Evolutionary conservation across 2,329 filamentous ascomycete genomes (phyloP).

Genomic region (Aurifilum marmelostoma): DNA sequence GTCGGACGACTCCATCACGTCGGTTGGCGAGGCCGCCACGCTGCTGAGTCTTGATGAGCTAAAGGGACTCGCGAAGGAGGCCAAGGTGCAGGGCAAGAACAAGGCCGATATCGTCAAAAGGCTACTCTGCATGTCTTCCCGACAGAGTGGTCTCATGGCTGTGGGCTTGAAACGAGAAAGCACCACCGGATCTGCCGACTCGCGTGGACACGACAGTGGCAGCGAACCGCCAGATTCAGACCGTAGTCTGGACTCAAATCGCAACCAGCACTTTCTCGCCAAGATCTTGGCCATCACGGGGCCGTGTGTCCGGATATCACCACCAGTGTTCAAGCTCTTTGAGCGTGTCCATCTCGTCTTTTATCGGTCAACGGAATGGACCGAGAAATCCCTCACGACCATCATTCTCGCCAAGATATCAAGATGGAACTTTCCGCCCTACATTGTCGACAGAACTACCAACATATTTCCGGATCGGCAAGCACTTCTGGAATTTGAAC

Average conservation of each 20-base stretch:
- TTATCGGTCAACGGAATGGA: slow-evolving; percentile 95
- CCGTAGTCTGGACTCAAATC: slow-evolving; percentile 54
- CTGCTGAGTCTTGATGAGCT: slow-evolving; percentile 87
- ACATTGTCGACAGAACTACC: slow-evolving; percentile 85
- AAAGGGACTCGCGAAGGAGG: slow-evolving; percentile 81
- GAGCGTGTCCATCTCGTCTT: slow-evolving; percentile 95
- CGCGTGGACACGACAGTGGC: slow-evolving; percentile 46
- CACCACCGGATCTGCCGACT: slow-evolving; percentile 57
- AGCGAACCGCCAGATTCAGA: slow-evolving; percentile 35
- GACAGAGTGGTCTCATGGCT: slow-evolving; percentile 76
- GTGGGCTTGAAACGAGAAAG: slow-evolving; percentile 67
- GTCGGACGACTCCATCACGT: slow-evolving; percentile 73
- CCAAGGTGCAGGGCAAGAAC: slow-evolving; percentile 83
- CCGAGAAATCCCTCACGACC: slow-evolving; percentile 91
- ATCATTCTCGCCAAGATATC: slow-evolving; percentile 94
- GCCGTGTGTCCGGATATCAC: slow-evolving; percentile 79
- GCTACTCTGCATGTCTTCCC: slow-evolving; percentile 73
- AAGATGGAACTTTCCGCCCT: slow-evolving; percentile 82
- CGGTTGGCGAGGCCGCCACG: slow-evolving; percentile 80
- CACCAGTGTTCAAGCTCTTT: slow-evolving; percentile 76
- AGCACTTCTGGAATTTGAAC: slow-evolving; percentile 85
- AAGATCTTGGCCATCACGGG: slow-evolving; percentile 81
- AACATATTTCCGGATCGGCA: slow-evolving; percentile 83
- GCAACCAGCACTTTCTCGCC: slow-evolving; percentile 72
- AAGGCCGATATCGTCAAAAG: slow-evolving; percentile 78